Percentiles rank a stretch among this genome's conserved stretches.
phyloP scores from a whole-genome alignment of 2,329 filamentous ascomycete species.

The Penicillium expansum region DNA sequence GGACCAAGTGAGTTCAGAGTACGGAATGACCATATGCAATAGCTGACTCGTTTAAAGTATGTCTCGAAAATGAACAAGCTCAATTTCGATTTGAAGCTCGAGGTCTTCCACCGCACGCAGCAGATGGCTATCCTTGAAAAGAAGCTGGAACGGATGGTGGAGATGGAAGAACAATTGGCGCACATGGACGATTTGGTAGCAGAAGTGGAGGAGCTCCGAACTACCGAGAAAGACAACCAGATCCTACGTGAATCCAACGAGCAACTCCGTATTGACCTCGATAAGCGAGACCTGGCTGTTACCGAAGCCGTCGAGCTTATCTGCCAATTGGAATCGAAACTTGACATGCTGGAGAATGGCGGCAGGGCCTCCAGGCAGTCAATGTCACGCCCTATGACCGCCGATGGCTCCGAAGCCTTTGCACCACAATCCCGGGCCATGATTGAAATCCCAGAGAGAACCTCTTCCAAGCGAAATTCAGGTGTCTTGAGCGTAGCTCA shows the following conservation, averaged over 20 bases:
- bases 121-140: slow-evolving; percentile 37
- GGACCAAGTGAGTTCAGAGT: slow-evolving; percentile 36
- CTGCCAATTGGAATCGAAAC: slow-evolving; percentile 42
- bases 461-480: slow-evolving; percentile 36
- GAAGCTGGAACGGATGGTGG: slow-evolving; percentile 37
- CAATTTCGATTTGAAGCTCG: slow-evolving; percentile 46
- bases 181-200: slow-evolving; percentile 40
- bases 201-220: slow-evolving; percentile 39
- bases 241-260: slow-evolving; percentile 39
- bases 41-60: slow-evolving; percentile 33
- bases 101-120: slow-evolving; percentile 42
- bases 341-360: slow-evolving; percentile 33
- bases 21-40: not conserved
- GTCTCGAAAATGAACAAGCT: slow-evolving; percentile 45
- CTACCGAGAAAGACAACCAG: slow-evolving; percentile 37
- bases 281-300: slow-evolving; percentile 42
- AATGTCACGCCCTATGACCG: slow-evolving; percentile 25
- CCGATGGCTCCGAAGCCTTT: slow-evolving; percentile 25
- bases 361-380: slow-evolving; percentile 24
- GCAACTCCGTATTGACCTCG: slow-evolving; percentile 37
- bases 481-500: slow-evolving; percentile 11
- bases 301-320: slow-evolving; percentile 46
- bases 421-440: slow-evolving; percentile 29
- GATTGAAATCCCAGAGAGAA: slow-evolving; percentile 41
- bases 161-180: slow-evolving; percentile 37